phyloP scores from a whole-genome alignment of 805 yeast species.

The Saccharomycopsis microspora region DNA sequence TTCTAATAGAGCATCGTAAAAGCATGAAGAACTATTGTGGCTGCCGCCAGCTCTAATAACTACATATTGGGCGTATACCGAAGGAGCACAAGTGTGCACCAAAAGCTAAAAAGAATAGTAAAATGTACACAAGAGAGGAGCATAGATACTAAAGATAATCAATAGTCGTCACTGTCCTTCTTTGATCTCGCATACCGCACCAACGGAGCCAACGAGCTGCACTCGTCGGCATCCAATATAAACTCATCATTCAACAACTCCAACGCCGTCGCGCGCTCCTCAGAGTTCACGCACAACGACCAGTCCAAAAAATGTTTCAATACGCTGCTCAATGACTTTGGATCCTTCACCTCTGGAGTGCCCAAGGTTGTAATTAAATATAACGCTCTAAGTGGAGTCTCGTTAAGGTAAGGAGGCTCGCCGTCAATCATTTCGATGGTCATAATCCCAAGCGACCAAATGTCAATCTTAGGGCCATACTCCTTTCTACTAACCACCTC shows the following conservation, averaged over 20 bases:
- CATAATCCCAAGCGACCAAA: conserved; percentile 98
- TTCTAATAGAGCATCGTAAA: too few species aligned
- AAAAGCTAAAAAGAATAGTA: not conserved
- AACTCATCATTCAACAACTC: conserved; percentile 61
- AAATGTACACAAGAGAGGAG: not conserved
- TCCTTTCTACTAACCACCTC: conserved; percentile 95
- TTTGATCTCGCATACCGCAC: conserved; percentile 66
- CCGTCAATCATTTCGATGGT: conserved; percentile 98
- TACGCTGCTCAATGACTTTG: conserved; percentile 56
- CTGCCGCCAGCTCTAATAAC: too few species aligned
- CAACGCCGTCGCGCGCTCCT: conserved; percentile 66
- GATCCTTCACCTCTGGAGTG: conserved; percentile 85
- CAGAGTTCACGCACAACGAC: conserved; percentile 77
- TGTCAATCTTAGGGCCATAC: conserved; percentile 93
- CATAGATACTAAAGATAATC: not conserved
- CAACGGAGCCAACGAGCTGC: conserved; percentile 53
- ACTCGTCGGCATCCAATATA: conserved; percentile 50
- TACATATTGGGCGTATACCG: not conserved
- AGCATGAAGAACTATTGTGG: too few species aligned
- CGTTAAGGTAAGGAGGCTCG: conserved; percentile 95
- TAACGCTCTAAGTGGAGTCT: conserved; percentile 87
- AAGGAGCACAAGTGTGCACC: not conserved
- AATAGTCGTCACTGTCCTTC: conserved; percentile 23
- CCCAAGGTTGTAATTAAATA: conserved; percentile 94
- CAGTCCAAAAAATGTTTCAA: conserved; percentile 61